Conservation (phyloP, 495 filamentous ascomycete genomes). For the Saxophila tyrrhenica region DNA sequence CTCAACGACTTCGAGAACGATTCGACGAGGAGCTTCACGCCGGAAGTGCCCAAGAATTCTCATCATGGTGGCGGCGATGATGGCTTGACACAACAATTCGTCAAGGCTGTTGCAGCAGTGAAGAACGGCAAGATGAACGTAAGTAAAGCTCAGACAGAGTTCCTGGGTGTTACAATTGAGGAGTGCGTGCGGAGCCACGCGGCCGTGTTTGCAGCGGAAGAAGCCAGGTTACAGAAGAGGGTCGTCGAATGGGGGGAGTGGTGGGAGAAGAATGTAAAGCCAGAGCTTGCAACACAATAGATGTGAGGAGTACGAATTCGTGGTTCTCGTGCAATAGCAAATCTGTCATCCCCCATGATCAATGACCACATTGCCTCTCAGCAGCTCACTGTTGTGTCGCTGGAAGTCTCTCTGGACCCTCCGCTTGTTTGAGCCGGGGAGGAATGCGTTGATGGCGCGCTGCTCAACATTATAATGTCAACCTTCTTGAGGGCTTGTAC, state of each 20-base stretch:
- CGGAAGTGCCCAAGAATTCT: conserved; percentile 42
- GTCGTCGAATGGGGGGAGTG: conserved; percentile 68
- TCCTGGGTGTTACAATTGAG: conserved; percentile 71
- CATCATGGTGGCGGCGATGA: conserved; percentile 78
- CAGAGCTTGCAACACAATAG: not conserved
- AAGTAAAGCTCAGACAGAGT: conserved; percentile 58
- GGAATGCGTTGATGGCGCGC: too few relatives aligned
- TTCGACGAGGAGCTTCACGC: conserved; percentile 39
- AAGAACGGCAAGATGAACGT: conserved; percentile 57
- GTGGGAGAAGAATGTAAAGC: conserved; percentile 44
- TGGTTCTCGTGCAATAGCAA: not conserved
- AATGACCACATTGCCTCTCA: too few relatives aligned
- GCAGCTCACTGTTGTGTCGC: too few relatives aligned
- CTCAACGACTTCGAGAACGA: conserved; percentile 54
- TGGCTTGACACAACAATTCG: conserved; percentile 68
- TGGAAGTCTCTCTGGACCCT: too few relatives aligned
- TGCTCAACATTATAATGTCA: too few relatives aligned
- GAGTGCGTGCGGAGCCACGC: conserved; percentile 83
- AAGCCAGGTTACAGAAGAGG: conserved; percentile 56
- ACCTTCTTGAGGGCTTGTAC: too few relatives aligned
- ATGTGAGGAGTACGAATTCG: too few relatives aligned
- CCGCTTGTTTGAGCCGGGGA: too few relatives aligned
- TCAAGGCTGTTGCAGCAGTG: conserved; percentile 69
- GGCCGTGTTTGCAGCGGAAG: conserved; percentile 88
- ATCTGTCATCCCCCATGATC: too few relatives aligned